These are phyloP conservation scores for Lactarius evosmus DNA, from an alignment of 768 basidiomycete species.

Conservation along the genomic window DNA sequence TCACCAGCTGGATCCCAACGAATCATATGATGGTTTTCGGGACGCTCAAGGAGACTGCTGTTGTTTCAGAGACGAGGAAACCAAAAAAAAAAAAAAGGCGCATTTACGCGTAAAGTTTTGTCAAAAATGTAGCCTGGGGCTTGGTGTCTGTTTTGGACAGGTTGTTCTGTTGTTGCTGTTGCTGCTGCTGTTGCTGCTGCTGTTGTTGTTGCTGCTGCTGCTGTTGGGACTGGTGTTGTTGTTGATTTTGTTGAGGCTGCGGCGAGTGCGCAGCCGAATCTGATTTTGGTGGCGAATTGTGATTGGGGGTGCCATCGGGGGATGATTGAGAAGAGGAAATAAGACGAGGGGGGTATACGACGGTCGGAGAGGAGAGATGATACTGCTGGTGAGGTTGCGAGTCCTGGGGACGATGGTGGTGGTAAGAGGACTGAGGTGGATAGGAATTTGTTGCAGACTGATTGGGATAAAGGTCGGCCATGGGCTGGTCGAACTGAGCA, in stretches of 20 bases:
- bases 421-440: constrained; percentile 24
- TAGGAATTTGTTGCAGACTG: constrained; percentile 25
- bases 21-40: constrained; percentile 96
- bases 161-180: constrained; percentile 12
- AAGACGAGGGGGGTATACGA: constrained; percentile 25
- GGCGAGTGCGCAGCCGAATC: constrained; percentile 24
- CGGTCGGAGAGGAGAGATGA: constrained; percentile 21
- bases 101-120: constrained; percentile 91
- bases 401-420: constrained; percentile 24
- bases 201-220: constrained; percentile 1
- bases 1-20: constrained; percentile 93
- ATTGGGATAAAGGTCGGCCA: constrained; percentile 31
- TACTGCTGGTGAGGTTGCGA: constrained; percentile 23
- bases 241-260: constrained; percentile 17
- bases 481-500: constrained; percentile 38
- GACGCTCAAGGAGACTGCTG: constrained; percentile 76
- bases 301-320: constrained; percentile 24
- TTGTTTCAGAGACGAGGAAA: constrained; percentile 1
- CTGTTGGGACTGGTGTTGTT: constrained; percentile 12
- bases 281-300: constrained; percentile 25
- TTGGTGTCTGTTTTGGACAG: constrained; percentile 28
- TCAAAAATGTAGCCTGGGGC: constrained; percentile 68
- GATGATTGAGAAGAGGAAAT: constrained; percentile 26
- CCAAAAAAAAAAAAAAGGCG: not conserved
- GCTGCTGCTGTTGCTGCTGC: constrained; percentile 10